phyloP scores from a whole-genome alignment of 2,329 filamentous ascomycete genomes.

The Bipolaris victoriae region DNA sequence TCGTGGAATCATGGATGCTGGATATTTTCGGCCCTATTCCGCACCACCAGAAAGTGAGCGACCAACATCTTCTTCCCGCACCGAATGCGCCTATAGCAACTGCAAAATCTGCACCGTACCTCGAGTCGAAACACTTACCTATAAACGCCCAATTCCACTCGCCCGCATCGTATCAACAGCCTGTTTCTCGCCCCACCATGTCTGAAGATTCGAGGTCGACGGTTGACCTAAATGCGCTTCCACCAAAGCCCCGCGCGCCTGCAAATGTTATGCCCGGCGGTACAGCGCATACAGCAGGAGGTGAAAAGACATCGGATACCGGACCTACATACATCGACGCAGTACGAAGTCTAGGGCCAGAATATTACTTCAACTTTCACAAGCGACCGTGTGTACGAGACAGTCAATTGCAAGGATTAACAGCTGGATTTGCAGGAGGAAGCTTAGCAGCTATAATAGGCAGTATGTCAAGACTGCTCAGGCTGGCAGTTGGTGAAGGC shows the following conservation, averaged over 20 bases:
- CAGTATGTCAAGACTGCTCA: conserved; percentile 59
- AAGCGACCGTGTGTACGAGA: conserved; percentile 84
- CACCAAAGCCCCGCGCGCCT: conserved; percentile 32
- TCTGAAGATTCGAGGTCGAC: conserved; percentile 54
- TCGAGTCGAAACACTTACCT: not conserved
- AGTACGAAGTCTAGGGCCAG: conserved; percentile 68
- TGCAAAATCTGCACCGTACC: not conserved
- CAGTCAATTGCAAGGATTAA: conserved; percentile 82
- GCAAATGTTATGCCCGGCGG: conserved; percentile 59
- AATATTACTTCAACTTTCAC: conserved; percentile 75
- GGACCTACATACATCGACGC: conserved; percentile 61
- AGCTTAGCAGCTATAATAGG: conserved; percentile 75
- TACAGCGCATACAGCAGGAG: conserved; percentile 66
- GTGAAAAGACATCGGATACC: conserved; percentile 43
- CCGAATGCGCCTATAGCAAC: conserved; percentile 1
- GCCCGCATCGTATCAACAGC: not conserved
- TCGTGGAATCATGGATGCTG: conserved; percentile 28
- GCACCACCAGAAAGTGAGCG: conserved; percentile 20
- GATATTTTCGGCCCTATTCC: conserved; percentile 35
- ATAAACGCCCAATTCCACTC: not conserved
- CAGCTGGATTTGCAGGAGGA: conserved; percentile 75
- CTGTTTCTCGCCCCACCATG: conserved; percentile 46
- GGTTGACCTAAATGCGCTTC: conserved; percentile 25
- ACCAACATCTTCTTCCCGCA: conserved; percentile 7
- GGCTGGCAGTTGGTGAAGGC: no score